Percentiles rank a stretch among this genome's conserved stretches.
phyloP scores from a whole-genome alignment of 371 early-diverging fungal genomes.

The Lichtheimia ramosa region DNA sequence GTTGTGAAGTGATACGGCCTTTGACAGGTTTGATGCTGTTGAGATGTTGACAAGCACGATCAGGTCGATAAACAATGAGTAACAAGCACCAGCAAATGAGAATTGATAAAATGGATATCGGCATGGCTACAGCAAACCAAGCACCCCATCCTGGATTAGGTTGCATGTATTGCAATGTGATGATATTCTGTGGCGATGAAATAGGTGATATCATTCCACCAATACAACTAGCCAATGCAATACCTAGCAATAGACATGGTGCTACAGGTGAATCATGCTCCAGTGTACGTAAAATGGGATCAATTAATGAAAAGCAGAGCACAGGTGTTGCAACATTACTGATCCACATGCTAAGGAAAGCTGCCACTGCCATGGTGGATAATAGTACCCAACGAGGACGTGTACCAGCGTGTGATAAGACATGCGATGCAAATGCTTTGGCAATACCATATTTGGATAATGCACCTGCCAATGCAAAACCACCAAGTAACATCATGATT shows the following conservation, averaged over 20 bases:
- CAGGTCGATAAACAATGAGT: constrained; percentile 65
- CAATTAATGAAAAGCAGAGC: constrained; percentile 74
- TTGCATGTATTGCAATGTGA: constrained; percentile 82
- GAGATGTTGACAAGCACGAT: constrained; percentile 21
- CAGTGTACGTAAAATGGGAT: constrained; percentile 74
- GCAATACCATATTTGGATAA: constrained; percentile 63
- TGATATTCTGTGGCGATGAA: constrained; percentile 91
- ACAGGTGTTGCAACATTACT: constrained; percentile 86
- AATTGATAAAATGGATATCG: constrained; percentile 68
- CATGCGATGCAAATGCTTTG: constrained; percentile 64
- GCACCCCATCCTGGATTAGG: constrained; percentile 84
- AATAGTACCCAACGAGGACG: constrained; percentile 67
- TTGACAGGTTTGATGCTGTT: constrained; percentile 46
- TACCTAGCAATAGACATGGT: constrained; percentile 87
- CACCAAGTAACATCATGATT: constrained; percentile 94
- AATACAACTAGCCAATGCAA: constrained; percentile 91
- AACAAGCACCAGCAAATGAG: constrained; percentile 78
- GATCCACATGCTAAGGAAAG: constrained; percentile 80
- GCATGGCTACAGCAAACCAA: constrained; percentile 81
- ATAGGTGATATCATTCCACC: constrained; percentile 97
- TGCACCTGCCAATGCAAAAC: constrained; percentile 93
- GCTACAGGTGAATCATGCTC: constrained; percentile 51
- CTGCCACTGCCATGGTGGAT: constrained; percentile 75
- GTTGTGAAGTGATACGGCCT: constrained; percentile 31
- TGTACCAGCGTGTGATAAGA: constrained; percentile 71